Base-by-base conservation (phyloP, 2,329 filamentous ascomycete genomes). In the Penicillium sp. region DNA sequence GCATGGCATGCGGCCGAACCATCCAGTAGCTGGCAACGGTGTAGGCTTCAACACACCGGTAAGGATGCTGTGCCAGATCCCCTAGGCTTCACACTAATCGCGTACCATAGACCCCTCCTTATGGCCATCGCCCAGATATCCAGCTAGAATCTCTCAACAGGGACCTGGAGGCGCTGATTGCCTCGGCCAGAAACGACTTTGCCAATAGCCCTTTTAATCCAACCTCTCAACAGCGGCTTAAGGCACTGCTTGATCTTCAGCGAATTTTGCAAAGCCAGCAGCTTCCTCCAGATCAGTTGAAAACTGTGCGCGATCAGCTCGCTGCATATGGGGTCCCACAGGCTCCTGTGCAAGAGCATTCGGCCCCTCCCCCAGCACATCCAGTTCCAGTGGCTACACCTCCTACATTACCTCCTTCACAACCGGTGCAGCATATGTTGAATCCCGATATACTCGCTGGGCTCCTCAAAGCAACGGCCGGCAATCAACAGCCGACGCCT, bases 201-300 rank as follows among this genome's bases (percentile, higher is more conserved):
- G 85, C 87, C 60, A 83, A 83, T 60, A 90, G 86, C 70, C 87
- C 88, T 55, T 83, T 86, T 78, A 89, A 96, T 78, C 75, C 80
- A 73, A 83, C 85, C 74, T 81, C 90, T 69, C 87, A 90, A 70
- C 86, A 84, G 67, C 89, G 88, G 74, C 78, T 96, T 67, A 89
- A 90, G 75, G 90, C 91, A 58, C 83, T 96, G 63, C 78, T 92
- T 73, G 89, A 94, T 72, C 82, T 97, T 59, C 90, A 95, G 76
- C 85, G 81, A 62, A 83, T 93, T 61, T 78, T 96, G 68, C 85
- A 89, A 71, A 86, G 81, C 63, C 88, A 90, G 72, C 85, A 86
- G 68, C 80, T 96, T 70, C 87, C 87, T 54, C 85, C 85, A 65
- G 86, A 92, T 67, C 89, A 95, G 76, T 81, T 96, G 69, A 85